A percentile compares a stretch with the other conserved stretches of the same genome.
Conservation (phyloP, 495 filamentous ascomycete genomes). For the Podospora australis region DNA sequence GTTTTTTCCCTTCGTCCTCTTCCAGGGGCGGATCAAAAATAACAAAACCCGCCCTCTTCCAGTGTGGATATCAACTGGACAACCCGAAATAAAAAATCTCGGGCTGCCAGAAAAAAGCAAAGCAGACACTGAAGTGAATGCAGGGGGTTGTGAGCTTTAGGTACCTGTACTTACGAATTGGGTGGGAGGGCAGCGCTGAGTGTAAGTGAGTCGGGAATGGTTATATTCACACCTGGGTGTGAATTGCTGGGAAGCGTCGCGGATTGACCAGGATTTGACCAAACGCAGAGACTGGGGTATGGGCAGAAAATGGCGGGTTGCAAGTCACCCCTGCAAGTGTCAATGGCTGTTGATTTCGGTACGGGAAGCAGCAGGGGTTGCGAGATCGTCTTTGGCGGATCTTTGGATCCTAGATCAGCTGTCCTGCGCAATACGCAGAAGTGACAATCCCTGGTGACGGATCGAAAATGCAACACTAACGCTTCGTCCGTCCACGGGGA, state of each 20-base stretch:
- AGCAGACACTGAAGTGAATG: no score
- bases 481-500: conserved; percentile 19
- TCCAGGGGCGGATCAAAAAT: no score
- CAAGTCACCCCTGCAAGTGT: conserved; percentile 23
- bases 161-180: background rate
- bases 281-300: conserved; percentile 11
- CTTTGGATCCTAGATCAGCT: conserved; percentile 29
- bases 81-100: background rate
- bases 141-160: no score
- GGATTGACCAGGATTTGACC: conserved; percentile 10
- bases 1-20: no score
- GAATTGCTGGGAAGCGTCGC: conserved; percentile 4
- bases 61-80: no score
- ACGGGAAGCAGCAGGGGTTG: conserved; percentile 10
- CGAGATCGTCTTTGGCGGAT: conserved; percentile 25
- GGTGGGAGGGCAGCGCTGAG: no score
- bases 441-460: conserved; percentile 32
- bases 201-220: no score
- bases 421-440: conserved; percentile 18
- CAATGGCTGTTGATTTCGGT: conserved; percentile 16
- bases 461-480: conserved; percentile 16
- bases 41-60: no score
- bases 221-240: conserved; percentile 12
- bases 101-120: no score
- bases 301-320: conserved; percentile 5